Conservation (phyloP, 1,284 basidiomycete species). For the Chondrostereum purpureum region DNA sequence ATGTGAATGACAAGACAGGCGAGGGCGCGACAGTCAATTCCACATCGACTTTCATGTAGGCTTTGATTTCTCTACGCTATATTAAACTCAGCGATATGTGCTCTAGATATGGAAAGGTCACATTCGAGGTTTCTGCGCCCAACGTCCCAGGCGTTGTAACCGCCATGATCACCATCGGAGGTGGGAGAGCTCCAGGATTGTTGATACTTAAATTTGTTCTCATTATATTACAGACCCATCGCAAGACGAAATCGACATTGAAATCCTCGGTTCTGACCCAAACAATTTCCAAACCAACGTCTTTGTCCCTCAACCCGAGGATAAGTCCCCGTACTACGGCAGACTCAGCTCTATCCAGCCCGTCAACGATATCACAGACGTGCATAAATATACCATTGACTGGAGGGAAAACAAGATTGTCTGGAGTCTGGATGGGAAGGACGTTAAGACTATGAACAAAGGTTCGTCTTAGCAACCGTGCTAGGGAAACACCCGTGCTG, state of each 20-base stretch:
- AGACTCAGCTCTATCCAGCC: constrained; percentile 30
- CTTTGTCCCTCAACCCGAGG: constrained; percentile 28
- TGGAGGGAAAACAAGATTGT: constrained; percentile 34
- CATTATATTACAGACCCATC: neutral
- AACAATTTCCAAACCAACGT: constrained; percentile 40
- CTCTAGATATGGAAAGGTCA: constrained; percentile 29
- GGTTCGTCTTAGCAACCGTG: constrained; percentile 22
- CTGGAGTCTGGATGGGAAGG: constrained; percentile 36
- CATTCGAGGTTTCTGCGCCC: constrained; percentile 28
- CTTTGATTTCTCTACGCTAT: too few relatives aligned
- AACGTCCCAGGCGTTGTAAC: constrained; percentile 30
- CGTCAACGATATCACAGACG: constrained; percentile 20
- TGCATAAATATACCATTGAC: constrained; percentile 37
- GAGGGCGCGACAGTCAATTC: constrained; percentile 38
- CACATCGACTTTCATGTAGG: constrained; percentile 30
- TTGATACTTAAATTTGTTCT: too few relatives aligned
- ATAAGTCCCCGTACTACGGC: constrained; percentile 30
- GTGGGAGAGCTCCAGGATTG: constrained; percentile 7
- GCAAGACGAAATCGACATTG: constrained; percentile 40
- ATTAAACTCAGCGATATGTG: neutral
- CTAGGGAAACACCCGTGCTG: neutral
- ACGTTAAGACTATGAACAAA: constrained; percentile 29
- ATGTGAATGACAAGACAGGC: constrained; percentile 30
- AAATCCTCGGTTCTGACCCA: constrained; percentile 34
- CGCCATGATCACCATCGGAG: constrained; percentile 33